Evolutionary conservation across 2,329 filamentous ascomycete genomes (phyloP).

Genomic region (Sporothrix sp.): DNA sequence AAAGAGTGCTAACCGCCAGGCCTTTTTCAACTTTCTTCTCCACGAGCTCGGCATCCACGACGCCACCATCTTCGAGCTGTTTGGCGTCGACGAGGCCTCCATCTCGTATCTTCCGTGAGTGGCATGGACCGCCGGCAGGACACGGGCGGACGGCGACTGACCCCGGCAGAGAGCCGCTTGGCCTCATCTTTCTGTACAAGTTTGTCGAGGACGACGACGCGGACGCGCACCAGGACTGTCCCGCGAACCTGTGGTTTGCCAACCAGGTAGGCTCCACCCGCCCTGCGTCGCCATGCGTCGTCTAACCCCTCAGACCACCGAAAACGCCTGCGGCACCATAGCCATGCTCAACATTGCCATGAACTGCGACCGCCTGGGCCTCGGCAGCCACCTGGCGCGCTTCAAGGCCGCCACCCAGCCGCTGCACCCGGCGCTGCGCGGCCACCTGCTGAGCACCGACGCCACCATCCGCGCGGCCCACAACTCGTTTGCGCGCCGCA

Average conservation of each 20-base stretch:
- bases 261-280: constrained; percentile 56
- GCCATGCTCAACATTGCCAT: constrained; percentile 89
- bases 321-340: constrained; percentile 85
- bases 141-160: background rate
- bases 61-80: constrained; percentile 67
- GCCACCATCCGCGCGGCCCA: constrained; percentile 71
- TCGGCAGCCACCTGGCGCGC: constrained; percentile 58
- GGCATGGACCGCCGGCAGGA: background rate
- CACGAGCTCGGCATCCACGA: constrained; percentile 65
- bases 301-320: constrained; percentile 47
- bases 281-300: no score
- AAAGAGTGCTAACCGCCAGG: constrained; percentile 35
- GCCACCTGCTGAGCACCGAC: constrained; percentile 64
- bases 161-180: constrained; percentile 55
- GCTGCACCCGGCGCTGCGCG: constrained; percentile 63
- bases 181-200: constrained; percentile 81
- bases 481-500: constrained; percentile 77
- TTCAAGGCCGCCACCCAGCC: constrained; percentile 65
- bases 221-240: constrained; percentile 44
- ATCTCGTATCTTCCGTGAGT: constrained; percentile 54
- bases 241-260: constrained; percentile 74
- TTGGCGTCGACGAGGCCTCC: constrained; percentile 58
- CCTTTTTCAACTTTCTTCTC: constrained; percentile 78
- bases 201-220: constrained; percentile 47
- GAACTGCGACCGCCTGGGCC: constrained; percentile 57